Conservation (phyloP, 139 green algal species). For the Chlamydomonas schloesseri region DNA sequence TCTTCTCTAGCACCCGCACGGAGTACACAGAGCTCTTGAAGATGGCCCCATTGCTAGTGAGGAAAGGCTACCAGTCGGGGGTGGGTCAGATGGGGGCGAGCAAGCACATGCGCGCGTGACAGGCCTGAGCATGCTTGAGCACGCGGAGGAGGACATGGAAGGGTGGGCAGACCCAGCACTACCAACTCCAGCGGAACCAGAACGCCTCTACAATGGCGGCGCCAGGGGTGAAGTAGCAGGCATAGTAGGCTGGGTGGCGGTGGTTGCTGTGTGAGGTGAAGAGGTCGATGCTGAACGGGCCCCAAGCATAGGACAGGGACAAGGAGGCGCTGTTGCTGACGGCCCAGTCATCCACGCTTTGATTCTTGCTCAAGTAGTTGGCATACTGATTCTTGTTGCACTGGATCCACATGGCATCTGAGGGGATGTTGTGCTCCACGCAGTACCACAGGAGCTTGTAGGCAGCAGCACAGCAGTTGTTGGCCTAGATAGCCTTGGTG, state of each 20-base stretch:
- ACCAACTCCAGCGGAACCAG: background rate
- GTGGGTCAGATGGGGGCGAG: background rate
- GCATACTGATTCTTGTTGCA: constrained; percentile 6
- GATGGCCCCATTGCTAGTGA: background rate
- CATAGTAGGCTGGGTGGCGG: constrained; percentile 8
- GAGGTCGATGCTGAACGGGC: constrained; percentile 3
- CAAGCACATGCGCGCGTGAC: background rate
- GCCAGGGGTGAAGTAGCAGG: constrained; percentile 4
- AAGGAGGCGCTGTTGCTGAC: background rate
- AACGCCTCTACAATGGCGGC: constrained; percentile 11
- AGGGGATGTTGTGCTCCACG: background rate
- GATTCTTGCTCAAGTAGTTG: background rate
- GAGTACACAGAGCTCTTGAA: background rate
- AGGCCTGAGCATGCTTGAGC: background rate
- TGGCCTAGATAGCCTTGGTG: background rate
- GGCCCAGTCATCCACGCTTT: background rate
- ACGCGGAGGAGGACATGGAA: background rate
- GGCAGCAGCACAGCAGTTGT: background rate
- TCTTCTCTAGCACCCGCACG: background rate
- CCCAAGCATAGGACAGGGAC: background rate
- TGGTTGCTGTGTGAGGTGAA: constrained; percentile 1
- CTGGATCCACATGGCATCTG: background rate
- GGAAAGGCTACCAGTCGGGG: background rate
- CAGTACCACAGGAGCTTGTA: constrained; percentile 6
- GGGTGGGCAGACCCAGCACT: background rate